A percentile compares a stretch with the other conserved stretches of the same genome.
phyloP scores from a whole-genome alignment of 352 stramenopile species.

The Pythium biforme region DNA sequence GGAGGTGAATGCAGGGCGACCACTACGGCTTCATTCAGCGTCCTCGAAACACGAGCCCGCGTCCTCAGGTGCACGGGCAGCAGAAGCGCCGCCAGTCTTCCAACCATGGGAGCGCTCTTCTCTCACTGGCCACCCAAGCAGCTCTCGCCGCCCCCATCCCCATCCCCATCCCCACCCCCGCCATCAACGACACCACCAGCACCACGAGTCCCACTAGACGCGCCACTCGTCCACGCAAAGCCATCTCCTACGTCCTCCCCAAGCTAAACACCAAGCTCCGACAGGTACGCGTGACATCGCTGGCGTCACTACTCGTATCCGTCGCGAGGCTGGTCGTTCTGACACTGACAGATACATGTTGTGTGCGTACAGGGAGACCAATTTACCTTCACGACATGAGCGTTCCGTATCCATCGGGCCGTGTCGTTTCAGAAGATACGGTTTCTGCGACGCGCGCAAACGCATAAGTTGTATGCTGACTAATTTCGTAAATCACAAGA shows the following conservation, averaged over 20 bases:
- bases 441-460: constrained; percentile 17
- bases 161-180: too few species aligned
- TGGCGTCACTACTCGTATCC: constrained; percentile 1
- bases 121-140: constrained; percentile 25
- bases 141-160: constrained; percentile 4
- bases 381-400: constrained; percentile 71
- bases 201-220: constrained; percentile 19
- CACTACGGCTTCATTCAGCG: constrained; percentile 60
- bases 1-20: constrained; percentile 38
- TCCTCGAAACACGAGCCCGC: constrained; percentile 18
- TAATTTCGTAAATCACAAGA: constrained; percentile 6
- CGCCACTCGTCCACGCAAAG: constrained; percentile 29
- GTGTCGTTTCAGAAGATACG: constrained; percentile 10
- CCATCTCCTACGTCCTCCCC: constrained; percentile 63
- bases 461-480: constrained; percentile 3
- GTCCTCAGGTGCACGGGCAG: constrained; percentile 9
- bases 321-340: not conserved
- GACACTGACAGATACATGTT: not conserved
- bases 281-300: constrained; percentile 41
- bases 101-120: not conserved
- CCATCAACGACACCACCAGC: too few species aligned
- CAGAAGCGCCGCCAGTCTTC: constrained; percentile 21
- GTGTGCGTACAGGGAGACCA: constrained; percentile 56
- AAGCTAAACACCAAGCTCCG: constrained; percentile 83
- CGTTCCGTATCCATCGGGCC: not conserved